Evolutionary conservation across 225 moss, liverwort and hornwort genomes (phyloP).

Genomic region (Asterella californica): DNA sequence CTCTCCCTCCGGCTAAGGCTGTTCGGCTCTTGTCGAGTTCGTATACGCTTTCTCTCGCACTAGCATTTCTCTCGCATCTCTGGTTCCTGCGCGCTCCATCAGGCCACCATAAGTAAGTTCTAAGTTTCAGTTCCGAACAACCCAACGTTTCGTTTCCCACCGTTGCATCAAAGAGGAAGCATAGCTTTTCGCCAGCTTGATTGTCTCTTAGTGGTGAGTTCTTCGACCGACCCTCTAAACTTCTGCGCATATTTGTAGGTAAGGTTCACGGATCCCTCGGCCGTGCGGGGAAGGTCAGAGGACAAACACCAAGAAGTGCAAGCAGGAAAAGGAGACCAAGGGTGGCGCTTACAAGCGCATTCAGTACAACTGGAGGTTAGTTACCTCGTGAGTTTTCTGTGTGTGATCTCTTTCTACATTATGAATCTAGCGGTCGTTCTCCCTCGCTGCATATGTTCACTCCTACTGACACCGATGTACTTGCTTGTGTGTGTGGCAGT

Average conservation of each 20-base stretch:
- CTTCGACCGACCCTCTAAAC: no score
- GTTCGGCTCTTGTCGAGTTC: not conserved
- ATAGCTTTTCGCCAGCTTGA: no score
- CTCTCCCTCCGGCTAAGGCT: not conserved
- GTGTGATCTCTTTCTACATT: not conserved
- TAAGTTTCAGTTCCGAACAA: not conserved
- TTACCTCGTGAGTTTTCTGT: slow-evolving; percentile 46
- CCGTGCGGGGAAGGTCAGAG: slow-evolving; percentile 78
- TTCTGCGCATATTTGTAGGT: slow-evolving; percentile 36
- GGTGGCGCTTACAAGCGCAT: slow-evolving; percentile 77
- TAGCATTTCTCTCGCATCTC: not conserved
- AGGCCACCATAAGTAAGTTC: not conserved
- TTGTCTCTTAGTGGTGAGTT: no score
- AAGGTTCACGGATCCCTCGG: slow-evolving; percentile 83
- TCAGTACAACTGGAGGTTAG: slow-evolving; percentile 73
- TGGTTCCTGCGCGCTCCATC: not conserved
- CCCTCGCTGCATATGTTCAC: no score
- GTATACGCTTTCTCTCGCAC: not conserved
- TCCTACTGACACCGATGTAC: not conserved
- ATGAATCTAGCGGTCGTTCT: no score
- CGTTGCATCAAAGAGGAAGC: no score
- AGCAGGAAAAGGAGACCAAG: slow-evolving; percentile 81
- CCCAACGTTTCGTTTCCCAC: no score
- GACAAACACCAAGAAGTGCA: slow-evolving; percentile 76
- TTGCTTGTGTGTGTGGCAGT: slow-evolving; percentile 27